phyloP scores from a whole-genome alignment of 2,329 filamentous ascomycete species.

The Seiridium cupressi region DNA sequence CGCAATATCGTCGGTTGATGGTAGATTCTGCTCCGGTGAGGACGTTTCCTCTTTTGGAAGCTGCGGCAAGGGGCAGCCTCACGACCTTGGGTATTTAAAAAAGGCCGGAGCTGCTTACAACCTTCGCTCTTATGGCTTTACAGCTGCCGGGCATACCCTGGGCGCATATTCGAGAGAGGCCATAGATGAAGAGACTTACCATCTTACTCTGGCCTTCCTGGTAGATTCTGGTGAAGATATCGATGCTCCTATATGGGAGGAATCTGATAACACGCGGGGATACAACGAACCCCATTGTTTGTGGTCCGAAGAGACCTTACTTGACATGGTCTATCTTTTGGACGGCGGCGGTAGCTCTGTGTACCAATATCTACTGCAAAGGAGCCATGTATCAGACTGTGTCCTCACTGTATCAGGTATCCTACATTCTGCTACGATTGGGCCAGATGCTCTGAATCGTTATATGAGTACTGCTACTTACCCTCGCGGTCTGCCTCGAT shows the following conservation, averaged over 20 bases:
- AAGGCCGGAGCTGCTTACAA: neutral
- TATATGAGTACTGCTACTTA: neutral
- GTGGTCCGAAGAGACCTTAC: neutral
- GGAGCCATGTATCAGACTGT: neutral
- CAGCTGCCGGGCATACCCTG: neutral
- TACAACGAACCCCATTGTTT: neutral
- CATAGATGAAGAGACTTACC: neutral
- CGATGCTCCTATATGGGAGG: neutral
- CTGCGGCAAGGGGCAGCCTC: neutral
- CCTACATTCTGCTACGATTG: neutral
- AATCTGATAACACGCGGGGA: neutral
- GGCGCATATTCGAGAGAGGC: neutral
- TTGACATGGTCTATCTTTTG: neutral
- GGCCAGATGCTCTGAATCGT: neutral
- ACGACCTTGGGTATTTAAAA: neutral
- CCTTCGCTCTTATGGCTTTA: neutral
- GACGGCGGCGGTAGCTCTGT: neutral
- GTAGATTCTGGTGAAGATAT: neutral
- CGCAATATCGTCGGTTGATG: neutral
- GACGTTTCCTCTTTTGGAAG: neutral
- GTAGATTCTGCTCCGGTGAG: neutral
- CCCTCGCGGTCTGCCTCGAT: neutral
- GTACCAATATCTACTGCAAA: neutral
- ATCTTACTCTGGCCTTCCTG: neutral
- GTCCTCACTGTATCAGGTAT: neutral